Evolutionary conservation across 768 basidiomycete genomes (phyloP).

Genomic region (Mycena leptocephala): DNA sequence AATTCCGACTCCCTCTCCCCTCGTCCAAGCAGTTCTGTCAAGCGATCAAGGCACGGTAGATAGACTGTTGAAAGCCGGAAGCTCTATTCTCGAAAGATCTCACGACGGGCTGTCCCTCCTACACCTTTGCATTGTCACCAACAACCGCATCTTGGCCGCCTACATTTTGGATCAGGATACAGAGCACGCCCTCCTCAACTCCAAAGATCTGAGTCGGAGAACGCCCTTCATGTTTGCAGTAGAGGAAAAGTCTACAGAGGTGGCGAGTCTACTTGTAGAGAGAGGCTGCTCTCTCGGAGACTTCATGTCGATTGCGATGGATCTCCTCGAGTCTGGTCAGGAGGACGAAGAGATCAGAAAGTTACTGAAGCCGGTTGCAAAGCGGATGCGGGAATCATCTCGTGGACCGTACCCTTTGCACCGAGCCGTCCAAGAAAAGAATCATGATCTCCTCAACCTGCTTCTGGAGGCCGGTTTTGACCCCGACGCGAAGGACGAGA

Average conservation of each 20-base stretch:
- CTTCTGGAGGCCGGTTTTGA: slow-evolving; percentile 1
- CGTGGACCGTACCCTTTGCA: background rate
- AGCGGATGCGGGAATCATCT: background rate
- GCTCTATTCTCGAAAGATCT: too few relatives aligned
- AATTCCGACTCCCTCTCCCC: background rate
- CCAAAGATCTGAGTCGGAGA: background rate
- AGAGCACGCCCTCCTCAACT: background rate
- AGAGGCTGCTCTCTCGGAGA: too few relatives aligned
- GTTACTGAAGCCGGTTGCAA: too few relatives aligned
- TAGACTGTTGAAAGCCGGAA: slow-evolving; percentile 2
- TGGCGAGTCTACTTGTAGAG: too few relatives aligned
- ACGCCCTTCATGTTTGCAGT: too few relatives aligned
- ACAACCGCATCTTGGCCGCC: background rate
- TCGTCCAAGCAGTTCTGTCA: background rate
- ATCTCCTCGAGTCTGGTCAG: too few relatives aligned
- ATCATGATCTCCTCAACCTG: background rate
- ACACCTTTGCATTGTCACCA: slow-evolving; percentile 1
- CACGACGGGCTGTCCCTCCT: background rate
- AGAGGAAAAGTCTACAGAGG: too few relatives aligned
- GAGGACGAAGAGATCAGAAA: too few relatives aligned
- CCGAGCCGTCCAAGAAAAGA: background rate
- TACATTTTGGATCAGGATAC: slow-evolving; percentile 9
- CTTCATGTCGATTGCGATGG: too few relatives aligned
- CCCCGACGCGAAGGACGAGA: background rate
- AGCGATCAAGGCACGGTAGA: slow-evolving; percentile 1